phyloP scores from a whole-genome alignment of 2,329 filamentous ascomycete species.

The Sarocladium oryzae region DNA sequence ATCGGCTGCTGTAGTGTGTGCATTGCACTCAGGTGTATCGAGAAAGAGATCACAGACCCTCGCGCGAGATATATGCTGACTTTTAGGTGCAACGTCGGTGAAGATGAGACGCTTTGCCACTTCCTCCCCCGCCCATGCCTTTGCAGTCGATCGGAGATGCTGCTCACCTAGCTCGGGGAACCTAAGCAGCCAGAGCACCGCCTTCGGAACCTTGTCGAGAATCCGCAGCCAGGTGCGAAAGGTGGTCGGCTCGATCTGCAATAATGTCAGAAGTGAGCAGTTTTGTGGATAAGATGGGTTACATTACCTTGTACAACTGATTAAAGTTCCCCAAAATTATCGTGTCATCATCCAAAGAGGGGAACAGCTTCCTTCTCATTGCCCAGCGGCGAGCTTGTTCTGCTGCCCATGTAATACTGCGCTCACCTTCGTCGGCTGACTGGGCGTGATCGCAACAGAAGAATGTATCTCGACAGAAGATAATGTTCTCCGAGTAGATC shows the following conservation, averaged over 20 bases:
- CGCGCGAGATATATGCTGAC: conserved; percentile 85
- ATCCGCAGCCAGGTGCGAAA: conserved; percentile 96
- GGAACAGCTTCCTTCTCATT: conserved; percentile 92
- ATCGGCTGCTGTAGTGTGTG: conserved; percentile 94
- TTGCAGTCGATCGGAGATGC: conserved; percentile 75
- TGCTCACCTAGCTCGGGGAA: conserved; percentile 91
- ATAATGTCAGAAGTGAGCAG: neutral
- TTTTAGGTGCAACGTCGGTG: conserved; percentile 94
- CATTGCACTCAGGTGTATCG: conserved; percentile 96
- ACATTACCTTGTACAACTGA: conserved; percentile 89
- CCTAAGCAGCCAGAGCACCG: conserved; percentile 89
- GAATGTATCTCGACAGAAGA: conserved; percentile 91
- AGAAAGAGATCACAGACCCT: conserved; percentile 91
- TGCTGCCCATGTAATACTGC: conserved; percentile 68
- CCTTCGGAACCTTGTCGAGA: conserved; percentile 74
- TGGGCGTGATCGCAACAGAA: conserved; percentile 98
- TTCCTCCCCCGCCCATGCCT: conserved; percentile 74
- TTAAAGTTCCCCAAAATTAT: conserved; percentile 98
- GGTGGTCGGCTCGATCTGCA: conserved; percentile 89
- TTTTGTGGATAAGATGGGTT: neutral
- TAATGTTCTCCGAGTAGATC: conserved; percentile 96
- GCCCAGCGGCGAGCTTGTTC: conserved; percentile 79
- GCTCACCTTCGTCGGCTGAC: conserved; percentile 69
- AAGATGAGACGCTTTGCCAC: conserved; percentile 86
- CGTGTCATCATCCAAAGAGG: conserved; percentile 69